Evolutionary conservation across 2,329 filamentous ascomycete genomes (phyloP).

Genomic region (Lasiodiplodia citricola): DNA sequence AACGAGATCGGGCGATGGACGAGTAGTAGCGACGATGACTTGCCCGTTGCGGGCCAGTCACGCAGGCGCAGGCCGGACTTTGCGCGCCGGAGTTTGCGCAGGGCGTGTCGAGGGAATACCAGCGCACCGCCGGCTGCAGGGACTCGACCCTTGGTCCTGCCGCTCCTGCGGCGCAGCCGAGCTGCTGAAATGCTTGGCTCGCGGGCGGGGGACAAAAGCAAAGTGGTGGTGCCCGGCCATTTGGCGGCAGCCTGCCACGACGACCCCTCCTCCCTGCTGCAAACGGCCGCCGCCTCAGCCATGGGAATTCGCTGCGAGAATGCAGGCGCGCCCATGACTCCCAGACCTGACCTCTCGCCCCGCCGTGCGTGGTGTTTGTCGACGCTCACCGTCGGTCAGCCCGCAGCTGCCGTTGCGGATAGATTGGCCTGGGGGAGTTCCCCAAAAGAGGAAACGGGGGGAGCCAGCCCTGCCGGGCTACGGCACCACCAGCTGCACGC

Average conservation of each 20-base stretch:
- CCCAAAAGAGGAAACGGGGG: slow-evolving; percentile 1
- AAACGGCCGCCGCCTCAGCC: slow-evolving; percentile 5
- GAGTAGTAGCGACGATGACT: slow-evolving; percentile 3
- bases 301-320: slow-evolving; percentile 8
- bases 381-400: not conserved
- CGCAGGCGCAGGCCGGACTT: not conserved
- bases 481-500: slow-evolving; percentile 2
- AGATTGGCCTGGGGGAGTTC: not conserved
- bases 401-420: not conserved
- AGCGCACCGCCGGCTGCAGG: slow-evolving; percentile 3
- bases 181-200: slow-evolving; percentile 11
- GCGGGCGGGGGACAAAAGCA: not conserved
- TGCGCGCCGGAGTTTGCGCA: slow-evolving; percentile 17
- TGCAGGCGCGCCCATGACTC: not conserved
- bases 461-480: not conserved
- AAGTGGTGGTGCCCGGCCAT: slow-evolving; percentile 11
- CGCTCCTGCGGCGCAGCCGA: slow-evolving; percentile 8
- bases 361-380: not conserved
- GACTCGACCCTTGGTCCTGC: not conserved
- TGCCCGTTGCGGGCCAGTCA: not conserved
- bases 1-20: not conserved
- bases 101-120: not conserved
- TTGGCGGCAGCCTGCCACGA: slow-evolving; percentile 19
- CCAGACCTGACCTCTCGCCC: not conserved
- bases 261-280: not conserved